These are phyloP conservation scores for Colletotrichum sp. DNA, from an alignment of 2,329 filamentous ascomycete genomes.

Conservation along the genomic window DNA sequence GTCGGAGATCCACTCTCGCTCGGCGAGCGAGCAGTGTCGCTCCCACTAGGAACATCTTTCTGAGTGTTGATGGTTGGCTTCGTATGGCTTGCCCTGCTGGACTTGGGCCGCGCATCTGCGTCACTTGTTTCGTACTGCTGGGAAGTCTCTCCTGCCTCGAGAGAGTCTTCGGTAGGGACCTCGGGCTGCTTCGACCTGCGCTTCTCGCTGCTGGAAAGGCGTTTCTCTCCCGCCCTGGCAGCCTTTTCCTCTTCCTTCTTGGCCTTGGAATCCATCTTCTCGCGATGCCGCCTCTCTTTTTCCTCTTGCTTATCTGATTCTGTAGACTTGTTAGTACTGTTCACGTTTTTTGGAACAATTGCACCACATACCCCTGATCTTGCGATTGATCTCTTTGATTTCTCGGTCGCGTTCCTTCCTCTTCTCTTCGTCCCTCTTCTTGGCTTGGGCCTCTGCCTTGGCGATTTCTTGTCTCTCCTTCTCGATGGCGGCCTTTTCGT, in stretches of 20 bases:
- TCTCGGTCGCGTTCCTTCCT: conserved; percentile 59
- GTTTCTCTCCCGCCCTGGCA: conserved; percentile 59
- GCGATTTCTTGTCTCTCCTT: conserved; percentile 69
- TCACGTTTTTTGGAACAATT: not conserved
- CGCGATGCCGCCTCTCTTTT: conserved; percentile 50
- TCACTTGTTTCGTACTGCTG: not conserved
- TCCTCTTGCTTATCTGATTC: conserved; percentile 55
- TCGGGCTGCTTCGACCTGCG: conserved; percentile 43
- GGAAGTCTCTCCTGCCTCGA: not conserved
- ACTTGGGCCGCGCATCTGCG: not conserved
- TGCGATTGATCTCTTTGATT: conserved; percentile 57
- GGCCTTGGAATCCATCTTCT: conserved; percentile 51
- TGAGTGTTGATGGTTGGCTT: conserved; percentile 25
- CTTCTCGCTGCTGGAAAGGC: conserved; percentile 55
- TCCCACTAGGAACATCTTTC: not conserved
- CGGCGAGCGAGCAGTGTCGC: conserved; percentile 18
- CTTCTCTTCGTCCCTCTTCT: conserved; percentile 62
- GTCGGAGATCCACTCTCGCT: conserved; percentile 28
- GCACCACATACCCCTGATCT: conserved; percentile 61
- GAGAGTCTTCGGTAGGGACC: conserved; percentile 3
- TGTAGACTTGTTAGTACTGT: conserved; percentile 25
- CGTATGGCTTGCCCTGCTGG: not conserved
- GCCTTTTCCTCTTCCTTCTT: conserved; percentile 59
- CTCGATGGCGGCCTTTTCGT: conserved; percentile 76
- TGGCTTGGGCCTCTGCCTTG: conserved; percentile 68